Percentiles rank a stretch among this genome's conserved stretches.
These are phyloP conservation scores for Paecilomyces niveus DNA, from an alignment of 2,329 filamentous ascomycete species.

Conservation along the genomic window DNA sequence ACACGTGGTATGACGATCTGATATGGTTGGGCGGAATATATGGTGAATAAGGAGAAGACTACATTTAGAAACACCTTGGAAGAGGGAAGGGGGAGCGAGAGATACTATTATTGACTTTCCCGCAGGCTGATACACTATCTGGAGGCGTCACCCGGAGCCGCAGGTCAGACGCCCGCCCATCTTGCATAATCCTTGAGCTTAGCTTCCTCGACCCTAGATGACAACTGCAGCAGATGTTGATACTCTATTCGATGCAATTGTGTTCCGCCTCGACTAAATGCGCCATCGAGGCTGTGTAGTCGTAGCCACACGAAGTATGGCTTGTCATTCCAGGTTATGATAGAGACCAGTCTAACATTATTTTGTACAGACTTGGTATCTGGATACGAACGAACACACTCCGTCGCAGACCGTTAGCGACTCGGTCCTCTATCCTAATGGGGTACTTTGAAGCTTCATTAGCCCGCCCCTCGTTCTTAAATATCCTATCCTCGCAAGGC, in stretches of 20 bases:
- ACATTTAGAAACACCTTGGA: background rate
- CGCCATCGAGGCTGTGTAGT: background rate
- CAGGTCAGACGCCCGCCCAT: background rate
- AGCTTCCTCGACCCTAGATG: background rate
- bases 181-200: background rate
- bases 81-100: background rate
- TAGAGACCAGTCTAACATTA: background rate
- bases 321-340: background rate
- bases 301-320: background rate
- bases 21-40: background rate
- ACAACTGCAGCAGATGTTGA: background rate
- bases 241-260: background rate
- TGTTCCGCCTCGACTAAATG: background rate
- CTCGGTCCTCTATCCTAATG: background rate
- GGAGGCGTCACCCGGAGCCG: background rate
- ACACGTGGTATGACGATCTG: background rate
- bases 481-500: background rate
- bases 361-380: background rate
- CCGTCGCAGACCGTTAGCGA: background rate
- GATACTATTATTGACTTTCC: background rate
- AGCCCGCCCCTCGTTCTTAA: background rate
- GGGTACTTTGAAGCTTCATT: background rate
- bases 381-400: background rate
- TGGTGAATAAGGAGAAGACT: background rate
- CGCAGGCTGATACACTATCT: no score